phyloP scores from a whole-genome alignment of 768 basidiomycete species.

The Nevesoporus exiguus region DNA sequence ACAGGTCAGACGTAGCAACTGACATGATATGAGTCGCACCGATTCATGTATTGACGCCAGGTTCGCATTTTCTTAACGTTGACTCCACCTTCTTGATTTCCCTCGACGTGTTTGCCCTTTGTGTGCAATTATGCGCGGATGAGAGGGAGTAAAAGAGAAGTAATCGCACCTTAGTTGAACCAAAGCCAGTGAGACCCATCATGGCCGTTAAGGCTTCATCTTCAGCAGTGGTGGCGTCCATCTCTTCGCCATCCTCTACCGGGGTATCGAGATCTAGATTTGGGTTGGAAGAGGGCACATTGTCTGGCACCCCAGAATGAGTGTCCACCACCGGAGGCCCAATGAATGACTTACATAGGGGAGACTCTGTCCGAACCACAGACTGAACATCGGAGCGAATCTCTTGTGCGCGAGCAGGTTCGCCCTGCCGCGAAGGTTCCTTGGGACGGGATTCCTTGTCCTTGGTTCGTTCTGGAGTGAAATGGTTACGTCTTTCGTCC shows the following conservation, averaged over 20 bases:
- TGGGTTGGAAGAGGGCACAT: constrained; percentile 22
- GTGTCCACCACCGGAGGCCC: neutral
- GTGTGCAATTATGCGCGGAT: neutral
- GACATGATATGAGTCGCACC: constrained; percentile 40
- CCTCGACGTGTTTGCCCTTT: constrained; percentile 75
- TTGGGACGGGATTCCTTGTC: constrained; percentile 28
- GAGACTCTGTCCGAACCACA: constrained; percentile 8
- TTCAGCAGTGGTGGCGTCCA: constrained; percentile 58
- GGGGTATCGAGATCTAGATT: constrained; percentile 43
- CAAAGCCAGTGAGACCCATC: constrained; percentile 90
- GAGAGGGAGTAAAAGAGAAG: neutral
- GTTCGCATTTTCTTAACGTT: constrained; percentile 80
- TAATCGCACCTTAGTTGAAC: constrained; percentile 72
- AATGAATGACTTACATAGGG: constrained; percentile 13
- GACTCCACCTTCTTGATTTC: constrained; percentile 73
- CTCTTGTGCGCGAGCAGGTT: constrained; percentile 22
- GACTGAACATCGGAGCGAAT: constrained; percentile 14
- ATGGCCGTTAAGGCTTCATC: constrained; percentile 81
- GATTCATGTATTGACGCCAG: constrained; percentile 99
- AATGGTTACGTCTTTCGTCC: constrained; percentile 41
- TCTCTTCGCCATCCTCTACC: constrained; percentile 48
- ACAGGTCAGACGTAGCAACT: constrained; percentile 10
- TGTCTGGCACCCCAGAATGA: constrained; percentile 5
- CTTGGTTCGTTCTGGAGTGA: constrained; percentile 36
- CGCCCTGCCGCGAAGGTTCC: constrained; percentile 20